phyloP scores from a whole-genome alignment of 192 early-diverging fungal species.

The Umbelopsis vinacea region DNA sequence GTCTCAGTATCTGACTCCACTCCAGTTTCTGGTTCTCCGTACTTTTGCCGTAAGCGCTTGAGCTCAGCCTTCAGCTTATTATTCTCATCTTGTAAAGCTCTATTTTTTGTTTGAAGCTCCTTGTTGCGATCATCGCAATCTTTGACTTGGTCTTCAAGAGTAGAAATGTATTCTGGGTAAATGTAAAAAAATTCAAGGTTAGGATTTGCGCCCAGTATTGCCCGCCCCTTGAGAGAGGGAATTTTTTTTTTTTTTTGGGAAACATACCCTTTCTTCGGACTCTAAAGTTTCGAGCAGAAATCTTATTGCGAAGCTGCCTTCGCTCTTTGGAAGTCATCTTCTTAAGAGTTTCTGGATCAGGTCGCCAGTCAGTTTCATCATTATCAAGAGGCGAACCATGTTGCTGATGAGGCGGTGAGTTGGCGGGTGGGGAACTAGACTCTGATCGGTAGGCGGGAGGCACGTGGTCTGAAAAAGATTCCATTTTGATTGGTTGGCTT shows the following conservation, averaged over 20 bases:
- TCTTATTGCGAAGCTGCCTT: conserved; percentile 76
- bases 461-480: not conserved
- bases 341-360: conserved; percentile 37
- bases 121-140: conserved; percentile 16
- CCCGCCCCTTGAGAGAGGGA: too few species aligned
- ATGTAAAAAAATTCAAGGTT: not conserved
- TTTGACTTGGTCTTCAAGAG: conserved; percentile 38
- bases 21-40: not conserved
- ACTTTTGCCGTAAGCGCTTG: not conserved
- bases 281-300: conserved; percentile 76
- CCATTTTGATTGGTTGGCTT: not conserved
- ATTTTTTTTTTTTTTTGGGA: too few species aligned
- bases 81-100: conserved; percentile 8
- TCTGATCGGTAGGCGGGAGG: not conserved
- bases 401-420: not conserved
- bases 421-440: not conserved
- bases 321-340: conserved; percentile 65
- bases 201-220: not conserved
- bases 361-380: conserved; percentile 45
- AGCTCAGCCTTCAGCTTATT: conserved; percentile 12
- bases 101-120: conserved; percentile 11
- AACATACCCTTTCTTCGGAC: conserved; percentile 64
- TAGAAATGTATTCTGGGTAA: conserved; percentile 35
- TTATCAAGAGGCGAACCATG: not conserved
- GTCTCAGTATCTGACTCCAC: conserved; percentile 1